phyloP scores from a whole-genome alignment of 768 basidiomycete species.

The Russula foetens region DNA sequence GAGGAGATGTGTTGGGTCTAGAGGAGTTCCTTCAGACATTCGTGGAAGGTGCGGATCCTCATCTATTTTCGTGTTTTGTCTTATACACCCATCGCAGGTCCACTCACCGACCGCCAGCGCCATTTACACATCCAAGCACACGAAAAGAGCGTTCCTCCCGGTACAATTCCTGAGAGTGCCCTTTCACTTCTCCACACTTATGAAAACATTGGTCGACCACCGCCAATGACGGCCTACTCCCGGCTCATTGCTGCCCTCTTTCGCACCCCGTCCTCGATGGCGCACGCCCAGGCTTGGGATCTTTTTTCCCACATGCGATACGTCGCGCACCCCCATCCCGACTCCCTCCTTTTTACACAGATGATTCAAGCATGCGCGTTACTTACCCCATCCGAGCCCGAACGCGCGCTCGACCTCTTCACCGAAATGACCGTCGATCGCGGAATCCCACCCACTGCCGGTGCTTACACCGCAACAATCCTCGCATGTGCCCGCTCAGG shows the following conservation, averaged over 20 bases:
- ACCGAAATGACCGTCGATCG: slow-evolving; percentile 83
- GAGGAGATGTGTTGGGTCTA: slow-evolving; percentile 28
- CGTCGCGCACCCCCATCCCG: slow-evolving; percentile 79
- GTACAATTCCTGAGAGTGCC: slow-evolving; percentile 51
- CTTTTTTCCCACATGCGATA: slow-evolving; percentile 95
- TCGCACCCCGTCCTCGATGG: slow-evolving; percentile 34
- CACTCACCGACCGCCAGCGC: slow-evolving; percentile 48
- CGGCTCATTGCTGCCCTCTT: slow-evolving; percentile 54
- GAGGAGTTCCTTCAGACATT: slow-evolving; percentile 34
- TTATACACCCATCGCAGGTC: slow-evolving; percentile 13
- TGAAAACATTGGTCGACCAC: slow-evolving; percentile 52
- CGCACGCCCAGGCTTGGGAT: slow-evolving; percentile 84
- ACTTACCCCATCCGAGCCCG: slow-evolving; percentile 62
- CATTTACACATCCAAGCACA: slow-evolving; percentile 69
- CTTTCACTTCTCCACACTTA: slow-evolving; percentile 63
- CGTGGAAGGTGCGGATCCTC: slow-evolving; percentile 33
- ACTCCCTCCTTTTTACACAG: slow-evolving; percentile 58
- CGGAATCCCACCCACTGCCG: slow-evolving; percentile 49
- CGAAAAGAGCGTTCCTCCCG: slow-evolving; percentile 39
- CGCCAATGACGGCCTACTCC: slow-evolving; percentile 71
- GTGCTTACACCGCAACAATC: slow-evolving; percentile 77
- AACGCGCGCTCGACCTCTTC: slow-evolving; percentile 89
- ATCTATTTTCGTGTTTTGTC: neutral
- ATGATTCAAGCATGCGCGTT: slow-evolving; percentile 88
- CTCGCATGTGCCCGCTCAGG: slow-evolving; percentile 69